Evolutionary conservation across 305 asterid genomes (phyloP).

Genomic region (Fraxinus albicans): DNA sequence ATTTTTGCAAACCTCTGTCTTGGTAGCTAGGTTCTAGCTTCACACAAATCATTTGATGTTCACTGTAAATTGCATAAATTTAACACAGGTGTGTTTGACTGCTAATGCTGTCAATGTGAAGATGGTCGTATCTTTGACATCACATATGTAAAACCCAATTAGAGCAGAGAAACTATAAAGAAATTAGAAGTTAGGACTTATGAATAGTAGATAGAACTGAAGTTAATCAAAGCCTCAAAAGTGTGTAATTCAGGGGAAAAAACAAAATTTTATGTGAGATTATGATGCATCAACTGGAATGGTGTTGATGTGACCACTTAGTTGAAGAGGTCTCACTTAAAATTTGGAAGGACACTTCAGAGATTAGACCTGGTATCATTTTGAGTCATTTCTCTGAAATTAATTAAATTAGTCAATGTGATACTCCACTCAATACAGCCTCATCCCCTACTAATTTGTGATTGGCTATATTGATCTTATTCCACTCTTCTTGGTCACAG

Average conservation of each 20-base stretch:
- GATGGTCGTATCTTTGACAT: not conserved
- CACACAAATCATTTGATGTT: not conserved
- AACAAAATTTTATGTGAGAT: not conserved
- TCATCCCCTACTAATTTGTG: not conserved
- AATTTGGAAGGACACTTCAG: not conserved
- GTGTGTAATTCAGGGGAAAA: not conserved
- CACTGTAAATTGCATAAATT: not conserved
- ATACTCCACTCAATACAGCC: not conserved
- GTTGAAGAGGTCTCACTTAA: not conserved
- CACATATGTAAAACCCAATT: not conserved
- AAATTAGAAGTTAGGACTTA: not conserved
- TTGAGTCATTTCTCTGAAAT: not conserved
- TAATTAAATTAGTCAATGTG: not conserved
- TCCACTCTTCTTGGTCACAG: not conserved
- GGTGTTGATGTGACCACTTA: not conserved
- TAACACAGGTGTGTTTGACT: not conserved
- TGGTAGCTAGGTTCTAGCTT: not conserved
- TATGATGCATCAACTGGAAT: not conserved
- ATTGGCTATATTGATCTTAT: not conserved
- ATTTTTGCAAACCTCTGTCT: not conserved
- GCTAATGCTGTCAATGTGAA: not conserved
- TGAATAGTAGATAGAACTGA: not conserved
- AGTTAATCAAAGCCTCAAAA: not conserved
- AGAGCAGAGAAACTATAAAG: not conserved
- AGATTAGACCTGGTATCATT: not conserved